Evolutionary conservation across 257 asterid species (phyloP), one percentile per base, ranked within the genome.

Genomic region (Echites panduratus): DNA sequence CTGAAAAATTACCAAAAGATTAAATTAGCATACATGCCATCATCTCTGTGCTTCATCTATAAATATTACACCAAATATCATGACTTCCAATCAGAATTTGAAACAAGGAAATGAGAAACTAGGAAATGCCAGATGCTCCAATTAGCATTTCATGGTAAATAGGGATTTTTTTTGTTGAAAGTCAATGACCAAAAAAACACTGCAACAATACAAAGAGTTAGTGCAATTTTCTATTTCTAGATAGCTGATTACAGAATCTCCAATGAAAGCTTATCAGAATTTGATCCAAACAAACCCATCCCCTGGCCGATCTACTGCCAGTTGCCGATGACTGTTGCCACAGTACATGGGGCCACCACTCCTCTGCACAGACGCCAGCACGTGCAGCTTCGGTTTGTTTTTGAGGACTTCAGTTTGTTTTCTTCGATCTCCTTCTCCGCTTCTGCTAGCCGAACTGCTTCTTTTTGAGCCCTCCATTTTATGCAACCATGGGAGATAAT

Each of bases 1-100:
- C 96, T 92, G 80, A 72, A 52, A 74, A 45, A 40, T 11, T 35
- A 72, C 68, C 71, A 72, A 70, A 67, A 59, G 8, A 70, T 47
- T 29, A 27, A 76, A 48, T 22, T 38, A 4, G 26, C 66, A 56
- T 22, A 0, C 24, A 50, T 47, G 53, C n/a, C 53, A 20, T 50
- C 57, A 61, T 66, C 20, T 7, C 17, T 72, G 27, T 43, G 49
- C 52, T 27, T 20, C 10, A 49, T n/a, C 47, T 32, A 32, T 58
- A 58, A 70, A 59, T 29, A 17, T 48, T 75, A 26, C 13, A 56
- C 19, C n/a, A 26, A 70, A 75, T 32, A 65, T 35, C 44, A 68
- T 24, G 54, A 32, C 9, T 20, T 9, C 41, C 29, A 19, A 43
- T 9, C 4, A 12, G 17, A 68, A 59, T 10, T 45, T 5, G 9